Percentiles rank a stretch among this genome's conserved stretches.
Evolutionary conservation across 306 rosid species (phyloP).

Genomic region (Castanospermum australe): DNA sequence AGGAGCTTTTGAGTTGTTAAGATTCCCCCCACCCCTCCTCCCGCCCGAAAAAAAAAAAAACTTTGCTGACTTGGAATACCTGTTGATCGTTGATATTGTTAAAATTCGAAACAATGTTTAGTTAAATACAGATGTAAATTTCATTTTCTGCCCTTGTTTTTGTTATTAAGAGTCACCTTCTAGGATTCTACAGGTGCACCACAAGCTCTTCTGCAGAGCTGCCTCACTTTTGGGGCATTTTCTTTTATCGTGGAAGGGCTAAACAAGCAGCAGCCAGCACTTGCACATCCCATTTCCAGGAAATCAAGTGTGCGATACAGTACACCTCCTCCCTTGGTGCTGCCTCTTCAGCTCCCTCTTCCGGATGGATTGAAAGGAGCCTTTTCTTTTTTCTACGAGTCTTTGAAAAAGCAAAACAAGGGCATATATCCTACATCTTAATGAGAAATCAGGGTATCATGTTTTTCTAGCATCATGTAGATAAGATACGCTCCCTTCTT

Average conservation of each 20-base stretch:
- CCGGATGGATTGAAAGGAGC: slow-evolving; percentile 77
- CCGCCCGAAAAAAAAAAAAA: not conserved
- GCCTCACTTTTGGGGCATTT: slow-evolving; percentile 93
- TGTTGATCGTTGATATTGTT: not conserved
- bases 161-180: slow-evolving; percentile 6
- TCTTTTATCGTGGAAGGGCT: slow-evolving; percentile 86
- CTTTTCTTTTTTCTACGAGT: slow-evolving; percentile 62
- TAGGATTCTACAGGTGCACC: slow-evolving; percentile 76
- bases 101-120: not conserved
- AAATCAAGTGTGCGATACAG: slow-evolving; percentile 33
- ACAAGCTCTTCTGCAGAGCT: slow-evolving; percentile 90
- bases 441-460: slow-evolving; percentile 30
- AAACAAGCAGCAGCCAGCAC: slow-evolving; percentile 91
- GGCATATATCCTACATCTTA: slow-evolving; percentile 39
- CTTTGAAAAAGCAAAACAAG: slow-evolving; percentile 59
- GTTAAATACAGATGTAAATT: slow-evolving; percentile 11
- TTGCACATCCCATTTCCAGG: slow-evolving; percentile 69
- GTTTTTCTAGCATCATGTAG: slow-evolving; percentile 33
- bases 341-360: slow-evolving; percentile 81
- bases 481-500: slow-evolving; percentile 22
- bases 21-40: not conserved
- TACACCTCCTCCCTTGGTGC: slow-evolving; percentile 38
- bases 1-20: not conserved
- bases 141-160: slow-evolving; percentile 1
- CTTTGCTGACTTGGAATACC: not conserved